phyloP scores from a whole-genome alignment of 257 asterid genomes.

The Plectranthus barbatus region DNA sequence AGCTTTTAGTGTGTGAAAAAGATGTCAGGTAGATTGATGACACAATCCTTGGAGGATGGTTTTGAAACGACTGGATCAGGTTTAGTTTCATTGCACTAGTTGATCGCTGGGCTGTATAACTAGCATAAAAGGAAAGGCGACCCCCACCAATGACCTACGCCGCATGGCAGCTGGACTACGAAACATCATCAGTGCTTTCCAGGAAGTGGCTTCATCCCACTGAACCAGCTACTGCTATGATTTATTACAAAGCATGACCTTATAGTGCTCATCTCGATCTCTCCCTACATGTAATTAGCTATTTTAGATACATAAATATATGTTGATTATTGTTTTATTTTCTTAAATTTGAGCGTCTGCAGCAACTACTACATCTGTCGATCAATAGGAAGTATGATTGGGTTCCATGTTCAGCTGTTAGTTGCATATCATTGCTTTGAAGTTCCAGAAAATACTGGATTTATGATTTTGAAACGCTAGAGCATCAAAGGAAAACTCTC shows the following conservation, averaged over 20 bases:
- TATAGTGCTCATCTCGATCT: constrained; percentile 27
- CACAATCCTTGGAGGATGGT: constrained; percentile 13
- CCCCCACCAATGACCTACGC: constrained; percentile 25
- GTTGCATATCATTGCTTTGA: neutral
- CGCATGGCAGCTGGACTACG: constrained; percentile 30
- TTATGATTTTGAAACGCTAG: neutral
- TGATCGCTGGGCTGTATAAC: constrained; percentile 31
- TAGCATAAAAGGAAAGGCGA: constrained; percentile 29
- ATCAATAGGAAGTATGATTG: too few species aligned
- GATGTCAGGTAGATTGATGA: constrained; percentile 19
- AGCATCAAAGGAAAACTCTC: too few species aligned
- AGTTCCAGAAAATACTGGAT: neutral
- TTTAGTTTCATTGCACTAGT: constrained; percentile 19
- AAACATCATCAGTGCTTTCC: constrained; percentile 12
- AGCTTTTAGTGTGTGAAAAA: constrained; percentile 29
- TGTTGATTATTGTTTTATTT: constrained; percentile 14
- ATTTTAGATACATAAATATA: neutral
- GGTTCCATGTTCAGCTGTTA: neutral
- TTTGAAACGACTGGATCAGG: constrained; percentile 25
- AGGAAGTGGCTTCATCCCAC: constrained; percentile 6
- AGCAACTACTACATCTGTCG: too few species aligned
- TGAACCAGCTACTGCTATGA: constrained; percentile 24
- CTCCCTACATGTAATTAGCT: constrained; percentile 40
- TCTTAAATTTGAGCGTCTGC: constrained; percentile 2
- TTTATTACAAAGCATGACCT: constrained; percentile 28